Base-by-base conservation (phyloP, 2,329 filamentous ascomycete genomes). In the Pezicula rhizophila region DNA sequence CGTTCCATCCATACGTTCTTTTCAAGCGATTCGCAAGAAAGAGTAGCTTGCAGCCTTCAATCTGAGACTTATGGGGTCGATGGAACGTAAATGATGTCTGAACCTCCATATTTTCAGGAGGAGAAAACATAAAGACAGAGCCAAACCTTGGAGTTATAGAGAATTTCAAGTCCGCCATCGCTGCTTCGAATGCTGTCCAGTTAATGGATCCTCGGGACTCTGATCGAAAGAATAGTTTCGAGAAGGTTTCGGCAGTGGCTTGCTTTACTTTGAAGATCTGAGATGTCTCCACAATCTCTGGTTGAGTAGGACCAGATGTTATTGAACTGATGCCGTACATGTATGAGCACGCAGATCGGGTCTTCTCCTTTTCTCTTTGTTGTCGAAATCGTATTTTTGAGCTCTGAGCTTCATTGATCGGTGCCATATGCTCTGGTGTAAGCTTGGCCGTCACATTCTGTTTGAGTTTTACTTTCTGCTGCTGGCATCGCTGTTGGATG, bases 301-400 rank as follows among this genome's bases (percentile, higher is more conserved):
- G 14, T 47, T 42, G 38, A 15, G 20, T 7, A 11, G 15, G 18
- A 25, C 12, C 3, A 10, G 6, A n/a, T 54, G 34, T 0, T 31
- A 5, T 0, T 42, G 25, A 4, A 60, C 51, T 5, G 52, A 68
- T 64, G 1, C 66, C 63, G 42, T 67, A 68, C 0, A 59, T 46
- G 0, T 67, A 70, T 1, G 66, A 64, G 23, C 69, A 57, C 0
- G 58, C 48, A 3, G 66, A 69, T 0, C 72, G 68, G 0, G 71
- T 74, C 60, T 74, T 77, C 39, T 70, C 63, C 50, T 75, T 76
- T 37, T 68, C 49, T 18, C 56, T 65, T 20, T 66, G 66, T 39
- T 68, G 57, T 47, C 71, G 59, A 1, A 70, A 50, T 8, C 49
- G 53, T 1, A 61, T 25, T 17, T 65, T 61, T 5, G 40, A 41